Base-by-base conservation (phyloP, 2,329 filamentous ascomycete species). In the Harringtonia aguacate region DNA sequence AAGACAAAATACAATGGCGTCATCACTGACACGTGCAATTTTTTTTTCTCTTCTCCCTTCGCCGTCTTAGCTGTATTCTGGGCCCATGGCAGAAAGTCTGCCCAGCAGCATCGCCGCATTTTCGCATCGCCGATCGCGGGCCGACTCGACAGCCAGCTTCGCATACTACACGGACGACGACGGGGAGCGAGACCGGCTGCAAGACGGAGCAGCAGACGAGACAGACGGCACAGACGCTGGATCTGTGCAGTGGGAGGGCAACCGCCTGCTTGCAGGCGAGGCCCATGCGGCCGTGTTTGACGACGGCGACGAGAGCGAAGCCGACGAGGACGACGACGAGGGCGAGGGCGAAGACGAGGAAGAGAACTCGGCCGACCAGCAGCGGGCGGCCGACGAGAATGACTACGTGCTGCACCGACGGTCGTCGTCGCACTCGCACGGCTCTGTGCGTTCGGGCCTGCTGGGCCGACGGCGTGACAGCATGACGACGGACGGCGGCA, bases 51-150 rank as follows among this genome's bases (percentile, higher is more conserved):
- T 39, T 39, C 35, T 36, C 47, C 21, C 29, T n/a, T n/a, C n/a
- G n/a, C 34, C 14, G 21, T 18, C 39, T n/a, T 48, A 79, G 73
- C 76, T 94, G 39, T 98, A 90, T 64, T 83, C 90, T 21, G 92
- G 92, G 8, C 92, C 90, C 8, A 81, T 95, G 56, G 89, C 88
- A 44, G 92, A 98, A 66, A 95, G 88, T 58, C 77, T 98, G n/a
- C 92, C 92, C 2, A 92, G 86, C 12, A 95, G 89, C 58, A 74
- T 89, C 30, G 88, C 87, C n/a, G 84, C 87, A 28, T 98, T 98
- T 60, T 81, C 80, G 39, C 89, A 95, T 62, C 85, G 87, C 47
- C 78, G 88, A 47, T 70, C 72, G 31, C 79, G 90, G 55, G 81
- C 86, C 52, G 86, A 89, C 56, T 97, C 90, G 14, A 87, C 75